Conservation (phyloP, 192 early-diverging fungal species). For the Coemansia nantahalensis region DNA sequence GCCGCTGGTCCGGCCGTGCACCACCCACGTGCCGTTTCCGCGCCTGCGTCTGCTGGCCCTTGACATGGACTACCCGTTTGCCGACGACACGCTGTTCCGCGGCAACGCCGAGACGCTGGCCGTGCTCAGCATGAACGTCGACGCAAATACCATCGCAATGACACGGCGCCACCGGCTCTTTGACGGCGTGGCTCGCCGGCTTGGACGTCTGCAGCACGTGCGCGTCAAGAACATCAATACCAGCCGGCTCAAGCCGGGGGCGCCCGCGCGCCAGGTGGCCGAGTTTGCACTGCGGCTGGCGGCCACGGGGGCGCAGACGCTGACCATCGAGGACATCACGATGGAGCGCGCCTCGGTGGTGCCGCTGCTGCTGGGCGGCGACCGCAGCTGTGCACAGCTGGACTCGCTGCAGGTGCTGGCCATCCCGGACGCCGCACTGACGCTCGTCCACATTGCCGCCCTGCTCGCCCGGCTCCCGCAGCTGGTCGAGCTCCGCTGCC, state of each 20-base stretch:
- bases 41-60: conserved; percentile 3
- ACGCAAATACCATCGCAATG: conserved; percentile 8
- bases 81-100: conserved; percentile 22
- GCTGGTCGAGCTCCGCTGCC: conserved; percentile 4
- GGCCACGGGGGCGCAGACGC: not conserved
- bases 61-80: conserved; percentile 21
- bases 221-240: conserved; percentile 9
- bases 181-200: not conserved
- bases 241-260: not conserved
- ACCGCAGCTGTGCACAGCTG: not conserved
- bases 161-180: conserved; percentile 8
- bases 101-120: conserved; percentile 11
- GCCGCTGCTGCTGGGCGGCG: not conserved
- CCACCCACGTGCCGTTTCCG: conserved; percentile 6
- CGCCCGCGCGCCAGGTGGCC: not conserved
- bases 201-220: not conserved
- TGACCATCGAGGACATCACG: conserved; percentile 11
- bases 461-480: not conserved
- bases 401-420: not conserved
- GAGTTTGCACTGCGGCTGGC: conserved; percentile 10
- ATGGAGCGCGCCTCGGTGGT: not conserved
- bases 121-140: conserved; percentile 6
- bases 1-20: not conserved
- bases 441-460: not conserved
- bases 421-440: conserved; percentile 3